A percentile compares a stretch with the other conserved stretches of the same genome.
Conservation (phyloP, 192 early-diverging fungal species). For the Irineochytrium annulatum region DNA sequence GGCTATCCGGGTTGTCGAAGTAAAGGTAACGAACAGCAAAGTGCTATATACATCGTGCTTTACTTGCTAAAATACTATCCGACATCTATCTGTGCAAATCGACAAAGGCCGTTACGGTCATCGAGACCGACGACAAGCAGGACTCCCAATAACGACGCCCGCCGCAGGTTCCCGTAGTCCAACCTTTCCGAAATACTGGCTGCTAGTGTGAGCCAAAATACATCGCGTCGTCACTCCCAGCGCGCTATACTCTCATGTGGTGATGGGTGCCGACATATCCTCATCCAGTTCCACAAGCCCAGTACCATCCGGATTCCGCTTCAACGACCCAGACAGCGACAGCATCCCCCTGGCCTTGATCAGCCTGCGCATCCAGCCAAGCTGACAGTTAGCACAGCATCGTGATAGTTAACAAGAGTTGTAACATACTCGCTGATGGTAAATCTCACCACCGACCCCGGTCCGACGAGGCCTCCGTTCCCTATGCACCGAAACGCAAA, state of each 20-base stretch:
- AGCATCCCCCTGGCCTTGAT: conserved; percentile 79
- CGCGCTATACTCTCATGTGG: conserved; percentile 16
- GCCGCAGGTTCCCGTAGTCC: conserved; percentile 18
- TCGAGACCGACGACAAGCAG: not conserved
- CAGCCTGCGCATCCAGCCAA: conserved; percentile 43
- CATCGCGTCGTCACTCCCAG: conserved; percentile 24
- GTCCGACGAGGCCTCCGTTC: conserved; percentile 44
- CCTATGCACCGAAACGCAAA: conserved; percentile 22
- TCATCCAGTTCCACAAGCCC: conserved; percentile 21
- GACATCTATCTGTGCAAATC: not conserved
- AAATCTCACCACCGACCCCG: conserved; percentile 66
- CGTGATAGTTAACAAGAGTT: not conserved
- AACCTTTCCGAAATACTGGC: conserved; percentile 17
- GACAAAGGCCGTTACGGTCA: not conserved
- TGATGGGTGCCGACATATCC: not conserved
- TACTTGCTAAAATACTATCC: not conserved
- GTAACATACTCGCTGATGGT: conserved; percentile 62
- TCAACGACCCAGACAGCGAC: conserved; percentile 73
- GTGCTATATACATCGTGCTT: too few relatives aligned
- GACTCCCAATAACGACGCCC: not conserved
- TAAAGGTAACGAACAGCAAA: too few relatives aligned
- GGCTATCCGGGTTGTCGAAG: not conserved
- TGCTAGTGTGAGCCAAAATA: conserved; percentile 6
- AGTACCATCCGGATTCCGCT: conserved; percentile 26
- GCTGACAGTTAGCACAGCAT: not conserved